phyloP scores from a whole-genome alignment of 257 asterid species.

The Salvia rosmarinus region DNA sequence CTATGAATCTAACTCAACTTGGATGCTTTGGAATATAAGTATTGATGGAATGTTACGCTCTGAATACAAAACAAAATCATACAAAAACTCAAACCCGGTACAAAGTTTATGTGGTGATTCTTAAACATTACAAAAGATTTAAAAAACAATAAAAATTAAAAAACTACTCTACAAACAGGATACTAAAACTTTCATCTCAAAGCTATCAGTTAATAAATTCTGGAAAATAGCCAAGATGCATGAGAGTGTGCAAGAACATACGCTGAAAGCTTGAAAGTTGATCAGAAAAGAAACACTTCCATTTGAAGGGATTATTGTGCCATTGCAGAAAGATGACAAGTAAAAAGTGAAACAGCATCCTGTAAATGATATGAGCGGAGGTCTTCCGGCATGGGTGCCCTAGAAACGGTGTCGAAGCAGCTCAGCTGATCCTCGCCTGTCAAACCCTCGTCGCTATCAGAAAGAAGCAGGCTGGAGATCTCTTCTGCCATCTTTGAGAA shows the following conservation, averaged over 20 bases:
- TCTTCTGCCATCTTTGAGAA: conserved; percentile 95
- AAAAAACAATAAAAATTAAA: neutral
- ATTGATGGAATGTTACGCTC: too few species aligned
- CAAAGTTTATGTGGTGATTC: too few species aligned
- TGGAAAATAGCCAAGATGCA: neutral
- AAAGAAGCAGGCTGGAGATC: conserved; percentile 67
- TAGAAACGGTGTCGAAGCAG: conserved; percentile 67
- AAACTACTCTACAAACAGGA: conserved; percentile 29
- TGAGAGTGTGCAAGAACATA: neutral
- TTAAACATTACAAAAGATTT: conserved; percentile 18
- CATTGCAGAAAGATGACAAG: conserved; percentile 60
- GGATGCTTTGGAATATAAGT: too few species aligned
- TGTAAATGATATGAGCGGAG: conserved; percentile 72
- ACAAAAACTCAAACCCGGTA: too few species aligned
- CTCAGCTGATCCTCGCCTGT: conserved; percentile 61
- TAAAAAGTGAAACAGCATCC: conserved; percentile 71
- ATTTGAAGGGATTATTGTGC: conserved; percentile 34
- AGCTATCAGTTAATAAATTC: conserved; percentile 7
- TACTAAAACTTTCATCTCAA: conserved; percentile 21
- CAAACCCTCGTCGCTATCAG: conserved; percentile 52
- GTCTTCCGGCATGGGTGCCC: conserved; percentile 81
- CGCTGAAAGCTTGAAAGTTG: conserved; percentile 18
- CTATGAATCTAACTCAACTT: too few species aligned
- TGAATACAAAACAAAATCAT: too few species aligned
- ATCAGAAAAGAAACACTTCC: neutral